Evolutionary conservation across 1,284 basidiomycete genomes (phyloP).

Genomic region (Sparassis latifolia): DNA sequence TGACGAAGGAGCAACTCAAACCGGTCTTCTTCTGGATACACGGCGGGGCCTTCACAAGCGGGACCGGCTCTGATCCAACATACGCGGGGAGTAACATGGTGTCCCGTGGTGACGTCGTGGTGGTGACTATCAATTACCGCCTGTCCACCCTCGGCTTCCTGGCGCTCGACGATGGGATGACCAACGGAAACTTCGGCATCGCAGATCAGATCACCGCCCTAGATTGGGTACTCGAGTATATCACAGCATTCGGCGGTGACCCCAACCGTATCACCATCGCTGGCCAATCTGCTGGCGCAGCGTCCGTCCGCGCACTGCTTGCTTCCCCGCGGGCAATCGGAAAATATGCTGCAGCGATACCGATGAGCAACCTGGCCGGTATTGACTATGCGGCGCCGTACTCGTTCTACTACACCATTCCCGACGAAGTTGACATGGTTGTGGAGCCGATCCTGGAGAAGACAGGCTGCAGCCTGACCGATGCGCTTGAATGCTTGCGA

Average conservation of each 20-base stretch:
- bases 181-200: constrained; percentile 36
- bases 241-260: constrained; percentile 32
- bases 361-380: constrained; percentile 43
- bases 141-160: constrained; percentile 37
- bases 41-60: constrained; percentile 42
- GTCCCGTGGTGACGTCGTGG: constrained; percentile 37
- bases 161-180: constrained; percentile 28
- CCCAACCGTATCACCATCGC: constrained; percentile 31
- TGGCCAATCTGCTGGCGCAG: constrained; percentile 35
- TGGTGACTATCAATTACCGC: constrained; percentile 43
- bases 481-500: constrained; percentile 28
- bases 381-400: constrained; percentile 37
- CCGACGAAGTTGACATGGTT: constrained; percentile 23
- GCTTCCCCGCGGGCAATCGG: constrained; percentile 36
- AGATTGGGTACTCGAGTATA: constrained; percentile 30
- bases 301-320: constrained; percentile 35
- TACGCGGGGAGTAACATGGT: constrained; percentile 29
- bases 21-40: constrained; percentile 41
- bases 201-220: constrained; percentile 33
- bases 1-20: constrained; percentile 22
- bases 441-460: constrained; percentile 29
- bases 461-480: constrained; percentile 25
- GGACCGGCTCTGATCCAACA: constrained; percentile 18
- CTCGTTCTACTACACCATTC: constrained; percentile 33
- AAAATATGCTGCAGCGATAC: constrained; percentile 39